Conservation (phyloP, 2,329 filamentous ascomycete genomes). For the Fusarium oxysporum region DNA sequence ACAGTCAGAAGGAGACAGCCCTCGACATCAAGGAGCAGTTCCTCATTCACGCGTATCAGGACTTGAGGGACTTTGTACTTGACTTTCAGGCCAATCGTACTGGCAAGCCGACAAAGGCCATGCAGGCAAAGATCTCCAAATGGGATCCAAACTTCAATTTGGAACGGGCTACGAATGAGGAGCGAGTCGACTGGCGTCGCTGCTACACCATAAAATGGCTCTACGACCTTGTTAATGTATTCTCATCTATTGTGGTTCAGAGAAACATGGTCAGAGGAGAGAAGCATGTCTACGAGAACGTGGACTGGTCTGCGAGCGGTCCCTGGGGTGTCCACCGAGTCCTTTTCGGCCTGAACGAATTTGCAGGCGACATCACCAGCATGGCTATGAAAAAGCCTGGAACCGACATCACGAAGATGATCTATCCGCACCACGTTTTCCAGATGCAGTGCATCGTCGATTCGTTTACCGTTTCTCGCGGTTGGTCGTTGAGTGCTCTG, state of each 20-base stretch:
- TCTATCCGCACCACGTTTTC: slow-evolving; percentile 61
- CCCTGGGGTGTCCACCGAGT: slow-evolving; percentile 38
- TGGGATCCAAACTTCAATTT: slow-evolving; percentile 59
- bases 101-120: slow-evolving; percentile 59
- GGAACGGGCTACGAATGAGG: slow-evolving; percentile 49
- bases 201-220: slow-evolving; percentile 64
- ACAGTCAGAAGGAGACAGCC: not conserved
- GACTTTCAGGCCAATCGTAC: slow-evolving; percentile 59
- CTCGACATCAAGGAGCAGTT: slow-evolving; percentile 59
- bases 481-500: slow-evolving; percentile 53
- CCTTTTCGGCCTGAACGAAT: slow-evolving; percentile 59
- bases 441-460: slow-evolving; percentile 64
- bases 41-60: slow-evolving; percentile 55
- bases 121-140: slow-evolving; percentile 52
- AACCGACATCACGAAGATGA: slow-evolving; percentile 52
- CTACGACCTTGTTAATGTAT: slow-evolving; percentile 62
- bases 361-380: slow-evolving; percentile 57
- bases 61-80: slow-evolving; percentile 57
- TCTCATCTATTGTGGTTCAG: slow-evolving; percentile 42
- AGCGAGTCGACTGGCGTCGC: slow-evolving; percentile 60
- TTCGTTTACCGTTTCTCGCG: slow-evolving; percentile 56
- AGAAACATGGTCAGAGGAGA: not conserved
- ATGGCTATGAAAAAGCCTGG: slow-evolving; percentile 59
- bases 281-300: not conserved
- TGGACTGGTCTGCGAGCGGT: not conserved